Conservation (phyloP, 169 alveolate species). For the Eimeria necatrix region DNA sequence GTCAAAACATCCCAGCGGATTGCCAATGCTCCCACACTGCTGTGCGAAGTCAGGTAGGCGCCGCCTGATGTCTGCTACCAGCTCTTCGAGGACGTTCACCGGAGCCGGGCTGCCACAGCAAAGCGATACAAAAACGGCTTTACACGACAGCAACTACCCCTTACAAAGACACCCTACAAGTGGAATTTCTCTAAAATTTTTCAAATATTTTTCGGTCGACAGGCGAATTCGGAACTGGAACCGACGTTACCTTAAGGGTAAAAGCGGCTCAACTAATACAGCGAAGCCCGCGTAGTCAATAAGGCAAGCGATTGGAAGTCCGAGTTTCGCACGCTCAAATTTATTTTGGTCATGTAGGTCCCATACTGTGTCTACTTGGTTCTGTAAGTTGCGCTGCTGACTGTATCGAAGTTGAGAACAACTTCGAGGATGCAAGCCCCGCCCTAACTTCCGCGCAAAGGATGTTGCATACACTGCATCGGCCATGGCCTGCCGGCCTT, state of each 20-base stretch:
- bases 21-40: slow-evolving; percentile 76
- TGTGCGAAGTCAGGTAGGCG: slow-evolving; percentile 76
- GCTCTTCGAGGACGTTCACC: slow-evolving; percentile 74
- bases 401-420: slow-evolving; percentile 43
- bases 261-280: slow-evolving; percentile 78
- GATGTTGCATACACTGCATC: slow-evolving; percentile 73
- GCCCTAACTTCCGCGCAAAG: slow-evolving; percentile 43
- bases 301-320: slow-evolving; percentile 73
- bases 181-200: no score
- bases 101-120: slow-evolving; percentile 77
- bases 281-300: slow-evolving; percentile 79
- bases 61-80: slow-evolving; percentile 57
- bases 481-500: slow-evolving; percentile 78
- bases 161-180: no score
- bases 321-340: slow-evolving; percentile 67
- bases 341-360: slow-evolving; percentile 64
- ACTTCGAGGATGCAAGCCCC: slow-evolving; percentile 12
- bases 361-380: slow-evolving; percentile 65
- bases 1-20: slow-evolving; percentile 52
- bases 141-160: background rate
- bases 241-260: slow-evolving; percentile 66
- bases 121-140: background rate
- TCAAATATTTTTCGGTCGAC: no score
- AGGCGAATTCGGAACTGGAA: background rate
- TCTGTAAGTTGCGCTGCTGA: slow-evolving; percentile 35